A percentile compares a stretch with the other conserved stretches of the same genome.
Evolutionary conservation across 78 protist species (phyloP).

Genomic region (Paulinella micropora): DNA sequence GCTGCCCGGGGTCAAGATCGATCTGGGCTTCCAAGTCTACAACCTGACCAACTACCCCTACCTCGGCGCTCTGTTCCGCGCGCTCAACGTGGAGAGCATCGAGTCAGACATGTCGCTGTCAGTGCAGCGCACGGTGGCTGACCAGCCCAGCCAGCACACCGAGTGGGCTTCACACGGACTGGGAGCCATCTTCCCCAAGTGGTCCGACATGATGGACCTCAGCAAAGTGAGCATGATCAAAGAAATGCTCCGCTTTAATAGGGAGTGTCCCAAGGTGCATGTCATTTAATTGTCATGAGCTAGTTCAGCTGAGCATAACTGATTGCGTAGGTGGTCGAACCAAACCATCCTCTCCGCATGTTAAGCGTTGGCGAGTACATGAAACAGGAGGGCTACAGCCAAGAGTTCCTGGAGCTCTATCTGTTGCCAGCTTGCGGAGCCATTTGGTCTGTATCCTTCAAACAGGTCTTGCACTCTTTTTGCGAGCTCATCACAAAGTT

Average conservation of each 20-base stretch:
- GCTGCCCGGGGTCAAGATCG: not conserved
- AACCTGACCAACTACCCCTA: slow-evolving; percentile 12
- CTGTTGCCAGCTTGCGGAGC: slow-evolving; percentile 14
- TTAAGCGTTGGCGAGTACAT: slow-evolving; percentile 12
- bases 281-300: too few species aligned
- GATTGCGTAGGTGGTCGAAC: too few species aligned
- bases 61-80: not conserved
- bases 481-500: too few species aligned
- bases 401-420: not conserved
- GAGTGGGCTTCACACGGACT: slow-evolving; percentile 16
- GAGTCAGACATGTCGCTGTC: slow-evolving; percentile 20
- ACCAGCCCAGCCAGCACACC: too few species aligned
- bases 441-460: slow-evolving; percentile 8
- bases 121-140: too few species aligned
- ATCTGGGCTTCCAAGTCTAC: slow-evolving; percentile 29
- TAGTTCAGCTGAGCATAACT: too few species aligned
- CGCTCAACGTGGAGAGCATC: not conserved
- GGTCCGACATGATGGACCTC: not conserved
- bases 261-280: slow-evolving; percentile 25
- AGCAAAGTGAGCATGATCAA: not conserved
- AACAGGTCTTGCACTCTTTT: not conserved
- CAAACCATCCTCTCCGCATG: too few species aligned
- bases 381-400: not conserved
- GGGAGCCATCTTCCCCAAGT: not conserved
- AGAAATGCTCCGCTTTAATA: slow-evolving; percentile 1